These are phyloP conservation scores for Fusarium neocosmosporiellum DNA, from an alignment of 2,329 filamentous ascomycete species.

Conservation along the genomic window DNA sequence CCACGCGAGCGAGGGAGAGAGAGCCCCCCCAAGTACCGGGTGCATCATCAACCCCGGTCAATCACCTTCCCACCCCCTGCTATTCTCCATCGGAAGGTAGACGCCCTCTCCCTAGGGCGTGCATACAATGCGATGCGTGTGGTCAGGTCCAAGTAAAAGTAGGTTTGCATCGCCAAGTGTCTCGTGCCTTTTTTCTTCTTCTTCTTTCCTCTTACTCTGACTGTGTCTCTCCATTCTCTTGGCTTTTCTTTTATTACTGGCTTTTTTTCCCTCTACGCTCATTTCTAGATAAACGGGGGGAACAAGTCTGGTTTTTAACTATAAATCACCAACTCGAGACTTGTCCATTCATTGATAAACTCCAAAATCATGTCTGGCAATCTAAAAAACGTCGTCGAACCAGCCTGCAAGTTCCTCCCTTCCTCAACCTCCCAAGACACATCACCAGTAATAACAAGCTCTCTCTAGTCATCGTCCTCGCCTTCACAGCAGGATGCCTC, in stretches of 20 bases:
- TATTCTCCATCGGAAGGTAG: neutral
- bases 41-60: neutral
- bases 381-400: conserved; percentile 25
- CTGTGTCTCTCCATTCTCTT: neutral
- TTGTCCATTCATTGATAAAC: neutral
- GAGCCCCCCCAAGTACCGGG: neutral
- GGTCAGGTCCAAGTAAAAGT: neutral
- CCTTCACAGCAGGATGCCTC: conserved; percentile 39
- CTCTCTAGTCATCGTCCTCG: conserved; percentile 35
- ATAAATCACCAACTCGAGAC: neutral
- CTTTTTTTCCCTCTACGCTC: neutral
- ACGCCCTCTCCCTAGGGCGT: neutral
- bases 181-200: neutral
- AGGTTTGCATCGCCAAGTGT: neutral
- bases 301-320: neutral
- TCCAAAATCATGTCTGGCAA: conserved; percentile 5
- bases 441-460: neutral
- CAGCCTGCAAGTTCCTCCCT: conserved; percentile 26
- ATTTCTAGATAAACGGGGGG: neutral
- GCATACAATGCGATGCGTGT: neutral
- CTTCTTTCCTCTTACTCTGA: neutral
- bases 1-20: neutral
- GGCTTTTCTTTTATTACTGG: neutral
- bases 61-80: neutral
- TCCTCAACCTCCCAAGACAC: too few species aligned